Conservation (phyloP, 163 green algal genomes). For the Scenedesmus sp. region DNA sequence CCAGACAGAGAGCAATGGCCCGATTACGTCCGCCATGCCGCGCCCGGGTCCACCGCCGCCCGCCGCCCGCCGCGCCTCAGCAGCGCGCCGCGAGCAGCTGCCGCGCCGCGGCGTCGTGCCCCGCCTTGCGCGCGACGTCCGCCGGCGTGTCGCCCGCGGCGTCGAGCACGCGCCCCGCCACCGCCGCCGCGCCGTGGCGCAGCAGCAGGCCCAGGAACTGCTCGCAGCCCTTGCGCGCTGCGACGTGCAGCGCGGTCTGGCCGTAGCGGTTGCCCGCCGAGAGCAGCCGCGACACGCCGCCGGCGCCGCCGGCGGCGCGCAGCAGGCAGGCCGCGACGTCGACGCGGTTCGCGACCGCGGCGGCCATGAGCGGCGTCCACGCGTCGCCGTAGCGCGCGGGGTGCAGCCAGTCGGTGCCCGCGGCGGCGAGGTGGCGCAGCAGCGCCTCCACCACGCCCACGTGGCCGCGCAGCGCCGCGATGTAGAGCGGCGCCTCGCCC, state of each 20-base stretch:
- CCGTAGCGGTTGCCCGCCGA: constrained; percentile 70
- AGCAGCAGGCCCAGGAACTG: constrained; percentile 69
- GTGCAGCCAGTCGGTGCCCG: constrained; percentile 68
- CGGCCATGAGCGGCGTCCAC: constrained; percentile 79
- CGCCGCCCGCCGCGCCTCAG: background rate
- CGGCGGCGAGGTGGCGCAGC: constrained; percentile 53
- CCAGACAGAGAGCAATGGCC: no score
- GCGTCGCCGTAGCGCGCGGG: constrained; percentile 64
- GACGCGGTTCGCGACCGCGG: constrained; percentile 64
- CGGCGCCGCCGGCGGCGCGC: constrained; percentile 43
- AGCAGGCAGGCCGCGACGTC: constrained; percentile 68
- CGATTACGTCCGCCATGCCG: no score
- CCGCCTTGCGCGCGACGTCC: constrained; percentile 64
- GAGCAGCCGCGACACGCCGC: constrained; percentile 51
- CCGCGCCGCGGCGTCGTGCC: constrained; percentile 49
- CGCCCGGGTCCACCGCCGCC: no score
- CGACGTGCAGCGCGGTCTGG: constrained; percentile 72
- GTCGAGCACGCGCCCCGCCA: constrained; percentile 49
- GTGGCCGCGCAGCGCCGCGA: constrained; percentile 68
- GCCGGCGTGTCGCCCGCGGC: constrained; percentile 59
- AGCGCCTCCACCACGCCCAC: constrained; percentile 64
- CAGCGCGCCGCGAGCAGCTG: constrained; percentile 51
- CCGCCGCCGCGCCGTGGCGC: constrained; percentile 31
- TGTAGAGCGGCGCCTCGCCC: constrained; percentile 83
- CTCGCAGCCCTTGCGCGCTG: constrained; percentile 67